Conservation (phyloP, 1,284 basidiomycete genomes). For the Stereum hirsutum region DNA sequence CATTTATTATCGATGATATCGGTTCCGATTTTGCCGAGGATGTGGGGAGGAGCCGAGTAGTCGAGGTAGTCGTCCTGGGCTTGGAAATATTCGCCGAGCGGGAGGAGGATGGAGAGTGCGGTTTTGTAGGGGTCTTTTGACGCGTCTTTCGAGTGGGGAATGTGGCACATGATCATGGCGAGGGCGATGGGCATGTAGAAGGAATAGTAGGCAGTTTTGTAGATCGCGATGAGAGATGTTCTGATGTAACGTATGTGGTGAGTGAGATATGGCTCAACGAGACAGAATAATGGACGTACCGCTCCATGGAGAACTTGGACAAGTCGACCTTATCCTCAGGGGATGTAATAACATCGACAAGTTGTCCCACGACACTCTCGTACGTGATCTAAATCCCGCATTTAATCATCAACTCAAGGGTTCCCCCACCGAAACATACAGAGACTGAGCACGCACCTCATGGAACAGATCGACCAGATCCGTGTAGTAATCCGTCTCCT, state of each 20-base stretch:
- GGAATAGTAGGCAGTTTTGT: slow-evolving; percentile 99
- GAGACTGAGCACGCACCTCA: slow-evolving; percentile 42
- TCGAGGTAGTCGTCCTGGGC: slow-evolving; percentile 98
- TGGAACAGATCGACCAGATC: slow-evolving; percentile 89
- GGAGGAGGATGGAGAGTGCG: slow-evolving; percentile 81
- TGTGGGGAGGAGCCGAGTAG: slow-evolving; percentile 83
- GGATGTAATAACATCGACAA: slow-evolving; percentile 93
- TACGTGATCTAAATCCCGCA: slow-evolving; percentile 59
- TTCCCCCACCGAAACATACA: not conserved
- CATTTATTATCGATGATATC: slow-evolving; percentile 99
- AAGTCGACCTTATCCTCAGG: slow-evolving; percentile 88
- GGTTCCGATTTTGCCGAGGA: slow-evolving; percentile 95
- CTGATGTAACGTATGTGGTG: slow-evolving; percentile 27
- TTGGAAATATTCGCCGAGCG: slow-evolving; percentile 98
- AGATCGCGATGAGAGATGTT: slow-evolving; percentile 90
- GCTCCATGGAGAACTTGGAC: slow-evolving; percentile 75
- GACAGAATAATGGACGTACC: slow-evolving; percentile 37
- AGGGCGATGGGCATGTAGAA: slow-evolving; percentile 98
- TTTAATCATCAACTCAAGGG: slow-evolving; percentile 7
- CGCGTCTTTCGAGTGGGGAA: slow-evolving; percentile 44
- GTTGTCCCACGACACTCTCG: slow-evolving; percentile 94
- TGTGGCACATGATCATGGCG: slow-evolving; percentile 76
- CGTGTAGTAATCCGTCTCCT: slow-evolving; percentile 77
- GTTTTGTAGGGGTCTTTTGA: slow-evolving; percentile 58
- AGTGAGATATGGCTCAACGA: slow-evolving; percentile 1